A percentile compares a stretch with the other conserved stretches of the same genome.
phyloP scores from a whole-genome alignment of 192 early-diverging fungal genomes.

The Backusella westeae region DNA sequence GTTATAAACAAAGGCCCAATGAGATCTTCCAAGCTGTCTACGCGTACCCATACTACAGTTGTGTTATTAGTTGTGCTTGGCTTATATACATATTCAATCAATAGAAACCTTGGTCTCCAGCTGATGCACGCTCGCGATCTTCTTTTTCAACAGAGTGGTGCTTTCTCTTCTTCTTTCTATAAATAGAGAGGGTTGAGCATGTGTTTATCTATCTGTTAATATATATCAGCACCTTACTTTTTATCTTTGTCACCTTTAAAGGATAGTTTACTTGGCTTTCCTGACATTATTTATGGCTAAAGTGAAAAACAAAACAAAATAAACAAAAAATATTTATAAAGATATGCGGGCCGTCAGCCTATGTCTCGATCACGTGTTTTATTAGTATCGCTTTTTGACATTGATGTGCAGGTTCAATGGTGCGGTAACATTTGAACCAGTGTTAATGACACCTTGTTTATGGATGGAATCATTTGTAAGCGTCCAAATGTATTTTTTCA shows the following conservation, averaged over 20 bases:
- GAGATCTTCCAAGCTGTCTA: slow-evolving; percentile 59
- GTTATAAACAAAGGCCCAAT: slow-evolving; percentile 69
- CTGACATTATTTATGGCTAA: slow-evolving; percentile 17
- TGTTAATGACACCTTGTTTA: neutral
- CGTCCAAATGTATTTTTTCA: slow-evolving; percentile 22
- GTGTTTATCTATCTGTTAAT: neutral
- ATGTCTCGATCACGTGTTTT: neutral
- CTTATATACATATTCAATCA: neutral
- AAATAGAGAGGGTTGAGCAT: neutral
- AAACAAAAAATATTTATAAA: neutral
- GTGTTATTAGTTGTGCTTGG: neutral
- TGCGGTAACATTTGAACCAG: neutral
- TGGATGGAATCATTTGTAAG: slow-evolving; percentile 16
- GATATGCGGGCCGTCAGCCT: neutral
- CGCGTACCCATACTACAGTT: slow-evolving; percentile 60
- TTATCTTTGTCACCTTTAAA: slow-evolving; percentile 63
- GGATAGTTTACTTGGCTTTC: slow-evolving; percentile 44
- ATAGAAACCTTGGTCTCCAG: slow-evolving; percentile 31
- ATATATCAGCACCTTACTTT: slow-evolving; percentile 39
- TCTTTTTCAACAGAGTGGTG: slow-evolving; percentile 32
- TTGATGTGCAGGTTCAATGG: neutral
- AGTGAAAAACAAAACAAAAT: neutral
- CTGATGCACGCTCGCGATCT: slow-evolving; percentile 42
- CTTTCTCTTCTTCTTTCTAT: slow-evolving; percentile 63
- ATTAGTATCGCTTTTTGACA: neutral